Percentiles rank a stretch among this genome's conserved stretches.
Conservation (phyloP, 176 grass and related monocot species). For the Phragmites australis region DNA sequence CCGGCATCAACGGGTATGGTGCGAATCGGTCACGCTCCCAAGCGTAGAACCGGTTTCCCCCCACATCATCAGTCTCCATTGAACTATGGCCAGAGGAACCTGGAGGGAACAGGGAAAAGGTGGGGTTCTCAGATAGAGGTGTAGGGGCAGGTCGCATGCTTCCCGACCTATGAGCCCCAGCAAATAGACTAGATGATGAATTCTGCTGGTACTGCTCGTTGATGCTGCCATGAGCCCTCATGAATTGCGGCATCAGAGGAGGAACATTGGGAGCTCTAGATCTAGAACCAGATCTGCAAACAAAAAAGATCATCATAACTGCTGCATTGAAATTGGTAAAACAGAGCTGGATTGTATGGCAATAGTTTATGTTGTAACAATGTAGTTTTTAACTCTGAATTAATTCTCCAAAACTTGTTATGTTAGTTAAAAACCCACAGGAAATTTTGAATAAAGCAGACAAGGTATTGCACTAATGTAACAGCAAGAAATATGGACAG, state of each 20-base stretch:
- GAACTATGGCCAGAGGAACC: conserved; percentile 58
- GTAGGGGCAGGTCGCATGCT: conserved; percentile 44
- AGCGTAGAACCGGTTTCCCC: conserved; percentile 66
- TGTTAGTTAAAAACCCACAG: neutral
- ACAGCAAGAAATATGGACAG: conserved; percentile 1
- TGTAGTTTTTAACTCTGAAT: neutral
- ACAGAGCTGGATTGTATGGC: neutral
- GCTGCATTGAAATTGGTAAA: neutral
- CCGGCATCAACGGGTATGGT: conserved; percentile 57
- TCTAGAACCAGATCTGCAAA: conserved; percentile 76
- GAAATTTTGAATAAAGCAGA: neutral
- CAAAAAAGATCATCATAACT: neutral
- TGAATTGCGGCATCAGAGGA: conserved; percentile 62
- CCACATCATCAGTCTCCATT: conserved; percentile 57
- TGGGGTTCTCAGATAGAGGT: conserved; percentile 46
- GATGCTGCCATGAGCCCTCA: conserved; percentile 57
- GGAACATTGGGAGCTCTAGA: conserved; percentile 66
- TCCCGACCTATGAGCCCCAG: conserved; percentile 50
- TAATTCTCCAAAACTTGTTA: neutral
- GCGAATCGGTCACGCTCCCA: conserved; percentile 80
- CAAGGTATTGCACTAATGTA: neutral
- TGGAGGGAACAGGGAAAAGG: conserved; percentile 62
- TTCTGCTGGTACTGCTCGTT: conserved; percentile 62
- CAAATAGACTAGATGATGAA: conserved; percentile 55
- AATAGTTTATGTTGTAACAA: neutral